phyloP scores from a whole-genome alignment of 148 eudicot species.

The Silene conica region DNA sequence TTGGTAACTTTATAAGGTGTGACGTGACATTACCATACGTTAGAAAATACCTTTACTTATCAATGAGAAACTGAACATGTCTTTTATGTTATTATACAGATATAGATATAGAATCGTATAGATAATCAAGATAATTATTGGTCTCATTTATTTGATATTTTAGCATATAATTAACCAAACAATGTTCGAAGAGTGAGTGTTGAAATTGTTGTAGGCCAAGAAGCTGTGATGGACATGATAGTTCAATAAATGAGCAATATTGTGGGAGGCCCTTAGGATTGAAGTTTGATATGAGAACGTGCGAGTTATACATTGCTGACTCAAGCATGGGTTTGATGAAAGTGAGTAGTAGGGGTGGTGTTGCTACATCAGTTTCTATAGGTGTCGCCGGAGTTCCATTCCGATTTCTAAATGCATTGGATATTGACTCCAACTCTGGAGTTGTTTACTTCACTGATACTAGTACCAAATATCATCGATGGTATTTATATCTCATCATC shows the following conservation, averaged over 20 bases:
- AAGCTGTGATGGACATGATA: constrained; percentile 16
- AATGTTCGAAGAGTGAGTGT: too few relatives aligned
- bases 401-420: constrained; percentile 19
- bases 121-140: too few relatives aligned
- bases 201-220: neutral
- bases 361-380: constrained; percentile 13
- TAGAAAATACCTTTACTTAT: too few relatives aligned
- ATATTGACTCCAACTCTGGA: constrained; percentile 10
- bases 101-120: too few relatives aligned
- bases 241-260: neutral
- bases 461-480: constrained; percentile 8
- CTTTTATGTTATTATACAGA: too few relatives aligned
- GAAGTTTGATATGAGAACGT: constrained; percentile 13
- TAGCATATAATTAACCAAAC: too few relatives aligned
- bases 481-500: neutral
- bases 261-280: constrained; percentile 30
- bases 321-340: constrained; percentile 18
- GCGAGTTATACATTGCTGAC: constrained; percentile 24
- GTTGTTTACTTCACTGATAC: constrained; percentile 25
- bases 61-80: too few relatives aligned
- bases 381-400: constrained; percentile 17
- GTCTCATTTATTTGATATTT: too few relatives aligned
- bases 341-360: constrained; percentile 18
- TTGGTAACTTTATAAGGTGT: too few relatives aligned
- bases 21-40: too few relatives aligned